Conservation (phyloP, 176 grass and related monocot species). For the Cenchrus americanus region DNA sequence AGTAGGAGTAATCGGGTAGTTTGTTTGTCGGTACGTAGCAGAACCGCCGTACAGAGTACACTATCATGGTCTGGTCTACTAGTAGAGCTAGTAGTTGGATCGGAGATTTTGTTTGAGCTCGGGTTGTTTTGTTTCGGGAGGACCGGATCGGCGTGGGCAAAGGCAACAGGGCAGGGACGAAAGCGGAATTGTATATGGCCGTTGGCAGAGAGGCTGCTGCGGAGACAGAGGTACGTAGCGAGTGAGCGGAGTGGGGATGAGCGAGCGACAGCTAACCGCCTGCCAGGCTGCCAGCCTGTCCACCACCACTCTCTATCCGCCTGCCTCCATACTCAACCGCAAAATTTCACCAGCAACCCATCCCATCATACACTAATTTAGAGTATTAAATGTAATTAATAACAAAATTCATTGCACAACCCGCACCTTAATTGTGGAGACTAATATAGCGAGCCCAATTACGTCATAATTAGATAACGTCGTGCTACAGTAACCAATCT, state of each 20-base stretch:
- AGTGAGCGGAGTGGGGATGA: constrained; percentile 29
- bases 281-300: constrained; percentile 42
- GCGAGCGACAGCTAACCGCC: constrained; percentile 58
- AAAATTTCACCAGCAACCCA: too few species aligned
- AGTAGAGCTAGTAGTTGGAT: background rate
- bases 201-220: background rate
- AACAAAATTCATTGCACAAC: too few species aligned
- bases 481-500: too few species aligned
- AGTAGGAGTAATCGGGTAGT: background rate
- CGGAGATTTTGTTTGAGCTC: constrained; percentile 9
- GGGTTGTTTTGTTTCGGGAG: background rate
- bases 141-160: background rate
- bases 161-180: constrained; percentile 7
- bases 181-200: constrained; percentile 34
- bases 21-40: background rate
- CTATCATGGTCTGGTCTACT: background rate
- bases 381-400: too few species aligned
- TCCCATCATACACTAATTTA: too few species aligned
- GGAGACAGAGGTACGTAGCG: background rate
- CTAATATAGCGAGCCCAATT: too few species aligned
- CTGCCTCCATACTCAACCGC: background rate
- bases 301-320: background rate
- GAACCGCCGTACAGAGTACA: background rate
- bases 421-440: too few species aligned
- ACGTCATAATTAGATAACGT: too few species aligned